These are phyloP conservation scores for Suhomyces bribrorum DNA, from an alignment of 1,139 yeast species.

Conservation along the genomic window DNA sequence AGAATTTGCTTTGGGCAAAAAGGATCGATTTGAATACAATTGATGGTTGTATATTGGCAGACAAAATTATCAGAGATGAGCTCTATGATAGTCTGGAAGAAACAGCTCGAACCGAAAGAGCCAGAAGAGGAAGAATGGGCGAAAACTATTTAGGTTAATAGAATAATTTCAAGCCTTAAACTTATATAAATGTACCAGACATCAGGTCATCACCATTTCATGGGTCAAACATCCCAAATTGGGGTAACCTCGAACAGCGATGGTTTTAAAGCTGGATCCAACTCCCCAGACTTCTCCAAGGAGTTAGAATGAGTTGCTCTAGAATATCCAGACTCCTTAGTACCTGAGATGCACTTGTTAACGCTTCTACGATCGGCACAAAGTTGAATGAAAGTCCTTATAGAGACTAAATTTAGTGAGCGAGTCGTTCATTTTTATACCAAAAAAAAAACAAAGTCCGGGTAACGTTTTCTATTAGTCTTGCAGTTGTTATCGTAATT, in stretches of 20 bases:
- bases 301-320: conserved; percentile 22
- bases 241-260: conserved; percentile 37
- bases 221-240: conserved; percentile 26
- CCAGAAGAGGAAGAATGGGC: conserved; percentile 48
- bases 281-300: conserved; percentile 17
- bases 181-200: conserved; percentile 26
- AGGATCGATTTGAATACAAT: conserved; percentile 31
- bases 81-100: conserved; percentile 35
- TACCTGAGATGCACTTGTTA: conserved; percentile 27
- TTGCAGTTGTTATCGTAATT: too few relatives aligned
- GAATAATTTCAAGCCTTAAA: neutral
- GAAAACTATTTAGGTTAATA: conserved; percentile 37
- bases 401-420: neutral
- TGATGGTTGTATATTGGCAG: conserved; percentile 35
- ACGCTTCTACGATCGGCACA: conserved; percentile 18
- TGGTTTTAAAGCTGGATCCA: conserved; percentile 49
- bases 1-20: conserved; percentile 57
- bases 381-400: conserved; percentile 10
- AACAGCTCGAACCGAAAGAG: conserved; percentile 31
- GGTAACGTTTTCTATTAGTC: conserved; percentile 12
- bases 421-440: neutral
- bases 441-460: conserved; percentile 11
- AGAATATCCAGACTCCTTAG: conserved; percentile 22
- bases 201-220: conserved; percentile 51
- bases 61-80: conserved; percentile 35